phyloP scores from a whole-genome alignment of 139 green algal genomes.

The Pseudopediastrum boryanum region DNA sequence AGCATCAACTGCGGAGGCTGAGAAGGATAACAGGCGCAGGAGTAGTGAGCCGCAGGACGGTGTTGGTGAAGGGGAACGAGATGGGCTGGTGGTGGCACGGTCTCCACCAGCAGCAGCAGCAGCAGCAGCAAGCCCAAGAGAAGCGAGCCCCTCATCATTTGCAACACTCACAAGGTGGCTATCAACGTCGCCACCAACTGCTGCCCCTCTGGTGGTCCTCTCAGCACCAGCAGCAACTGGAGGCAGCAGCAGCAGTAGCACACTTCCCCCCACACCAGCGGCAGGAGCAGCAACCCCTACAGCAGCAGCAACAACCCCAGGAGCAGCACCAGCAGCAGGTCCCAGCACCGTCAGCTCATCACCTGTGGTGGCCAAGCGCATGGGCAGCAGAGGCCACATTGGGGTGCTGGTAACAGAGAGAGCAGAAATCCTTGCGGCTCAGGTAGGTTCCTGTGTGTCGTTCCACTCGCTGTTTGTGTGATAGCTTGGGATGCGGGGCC shows the following conservation, averaged over 20 bases:
- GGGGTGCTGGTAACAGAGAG: too few relatives aligned
- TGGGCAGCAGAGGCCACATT: too few relatives aligned
- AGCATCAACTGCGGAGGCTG: not conserved
- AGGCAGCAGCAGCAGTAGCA: not conserved
- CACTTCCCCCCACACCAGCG: not conserved
- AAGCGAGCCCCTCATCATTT: not conserved
- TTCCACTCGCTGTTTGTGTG: too few relatives aligned
- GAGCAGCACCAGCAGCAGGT: not conserved
- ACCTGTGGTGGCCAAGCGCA: not conserved
- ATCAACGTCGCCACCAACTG: too few relatives aligned
- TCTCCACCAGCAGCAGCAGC: not conserved
- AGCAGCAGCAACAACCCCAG: conserved; percentile 1
- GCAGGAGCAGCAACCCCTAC: not conserved
- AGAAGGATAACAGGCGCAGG: not conserved
- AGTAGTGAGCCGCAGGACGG: not conserved
- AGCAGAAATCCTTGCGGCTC: too few relatives aligned
- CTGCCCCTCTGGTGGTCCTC: not conserved
- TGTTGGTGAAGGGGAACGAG: conserved; percentile 1
- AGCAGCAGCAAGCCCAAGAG: not conserved
- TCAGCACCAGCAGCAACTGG: not conserved
- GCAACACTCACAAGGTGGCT: not conserved
- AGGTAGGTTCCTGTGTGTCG: too few relatives aligned
- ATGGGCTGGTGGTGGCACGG: not conserved
- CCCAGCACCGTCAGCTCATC: not conserved
- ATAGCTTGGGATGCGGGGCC: too few relatives aligned